Percentiles rank a stretch among this genome's conserved stretches.
phyloP scores from a whole-genome alignment of 805 yeast species.

The Starmerella kuoi region DNA sequence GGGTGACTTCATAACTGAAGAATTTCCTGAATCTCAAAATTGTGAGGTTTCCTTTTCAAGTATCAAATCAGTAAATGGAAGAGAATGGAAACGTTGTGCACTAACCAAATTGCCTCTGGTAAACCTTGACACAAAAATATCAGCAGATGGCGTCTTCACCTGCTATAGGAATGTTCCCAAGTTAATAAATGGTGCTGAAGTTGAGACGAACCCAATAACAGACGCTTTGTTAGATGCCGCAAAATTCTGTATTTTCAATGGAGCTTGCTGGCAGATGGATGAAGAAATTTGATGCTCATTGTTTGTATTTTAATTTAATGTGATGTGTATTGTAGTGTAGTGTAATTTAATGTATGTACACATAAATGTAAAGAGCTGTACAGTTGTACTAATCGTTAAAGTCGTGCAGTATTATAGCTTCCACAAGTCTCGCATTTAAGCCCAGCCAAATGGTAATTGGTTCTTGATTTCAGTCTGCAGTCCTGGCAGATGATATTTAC shows the following conservation, averaged over 20 bases:
- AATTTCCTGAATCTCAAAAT: conserved; percentile 1
- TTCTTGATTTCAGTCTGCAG: conserved; percentile 70
- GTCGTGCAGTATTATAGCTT: conserved; percentile 58
- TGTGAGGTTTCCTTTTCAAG: neutral
- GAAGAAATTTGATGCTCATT: neutral
- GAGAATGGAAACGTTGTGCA: conserved; percentile 18
- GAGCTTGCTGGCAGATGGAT: conserved; percentile 10
- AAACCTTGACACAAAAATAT: conserved; percentile 5
- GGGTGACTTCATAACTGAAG: conserved; percentile 10
- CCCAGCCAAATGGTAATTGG: conserved; percentile 72
- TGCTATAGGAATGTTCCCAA: conserved; percentile 2
- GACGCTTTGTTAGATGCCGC: conserved; percentile 12
- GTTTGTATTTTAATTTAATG: neutral
- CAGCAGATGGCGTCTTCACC: conserved; percentile 13
- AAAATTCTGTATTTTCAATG: conserved; percentile 11
- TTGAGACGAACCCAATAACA: neutral
- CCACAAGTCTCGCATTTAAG: conserved; percentile 76
- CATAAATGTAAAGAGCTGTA: too few relatives aligned
- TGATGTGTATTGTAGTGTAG: too few relatives aligned
- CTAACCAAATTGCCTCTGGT: conserved; percentile 18
- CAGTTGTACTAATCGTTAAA: conserved; percentile 2
- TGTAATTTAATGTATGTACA: too few relatives aligned
- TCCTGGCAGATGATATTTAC: conserved; percentile 63
- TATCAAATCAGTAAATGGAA: conserved; percentile 2
- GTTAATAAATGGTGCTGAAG: neutral